Percentiles rank a stretch among this genome's conserved stretches.
Evolutionary conservation across 2,329 filamentous ascomycete genomes (phyloP).

Genomic region (Colletotrichum sojae): DNA sequence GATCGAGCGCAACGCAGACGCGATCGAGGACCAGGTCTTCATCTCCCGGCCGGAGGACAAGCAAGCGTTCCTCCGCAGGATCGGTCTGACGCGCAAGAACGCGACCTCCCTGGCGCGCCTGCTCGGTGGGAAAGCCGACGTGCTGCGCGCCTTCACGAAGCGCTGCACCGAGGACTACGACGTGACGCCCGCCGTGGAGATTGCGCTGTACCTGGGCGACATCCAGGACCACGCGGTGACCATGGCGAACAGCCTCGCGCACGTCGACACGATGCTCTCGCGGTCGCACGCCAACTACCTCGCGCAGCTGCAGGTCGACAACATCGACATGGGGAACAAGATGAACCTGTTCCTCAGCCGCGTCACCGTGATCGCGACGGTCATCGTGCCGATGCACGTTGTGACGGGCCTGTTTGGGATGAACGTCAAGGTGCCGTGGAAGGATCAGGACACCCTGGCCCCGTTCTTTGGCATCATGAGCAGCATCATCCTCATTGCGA

Average conservation of each 20-base stretch:
- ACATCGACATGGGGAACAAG: constrained; percentile 87
- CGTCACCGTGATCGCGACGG: constrained; percentile 93
- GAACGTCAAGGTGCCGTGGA: constrained; percentile 84
- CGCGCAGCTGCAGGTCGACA: constrained; percentile 92
- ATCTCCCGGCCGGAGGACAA: constrained; percentile 92
- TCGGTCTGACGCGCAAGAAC: constrained; percentile 92
- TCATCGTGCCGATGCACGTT: constrained; percentile 94
- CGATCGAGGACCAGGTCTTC: constrained; percentile 96
- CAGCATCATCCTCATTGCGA: constrained; percentile 67
- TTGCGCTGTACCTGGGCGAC: constrained; percentile 95
- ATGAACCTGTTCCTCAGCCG: constrained; percentile 93
- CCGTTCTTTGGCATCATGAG: constrained; percentile 66
- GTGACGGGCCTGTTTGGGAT: constrained; percentile 90
- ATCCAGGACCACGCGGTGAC: constrained; percentile 99
- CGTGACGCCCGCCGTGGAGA: constrained; percentile 94
- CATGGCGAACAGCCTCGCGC: constrained; percentile 96
- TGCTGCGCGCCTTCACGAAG: constrained; percentile 97
- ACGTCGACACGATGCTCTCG: constrained; percentile 98
- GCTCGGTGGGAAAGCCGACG: constrained; percentile 95
- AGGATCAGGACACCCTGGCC: constrained; percentile 64
- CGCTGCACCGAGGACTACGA: constrained; percentile 98
- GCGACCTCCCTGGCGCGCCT: constrained; percentile 94
- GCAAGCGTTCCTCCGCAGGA: constrained; percentile 87
- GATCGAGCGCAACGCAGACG: constrained; percentile 89
- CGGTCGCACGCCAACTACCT: constrained; percentile 96